Conservation (phyloP, 768 basidiomycete genomes). For the Tricholoma sp. region DNA sequence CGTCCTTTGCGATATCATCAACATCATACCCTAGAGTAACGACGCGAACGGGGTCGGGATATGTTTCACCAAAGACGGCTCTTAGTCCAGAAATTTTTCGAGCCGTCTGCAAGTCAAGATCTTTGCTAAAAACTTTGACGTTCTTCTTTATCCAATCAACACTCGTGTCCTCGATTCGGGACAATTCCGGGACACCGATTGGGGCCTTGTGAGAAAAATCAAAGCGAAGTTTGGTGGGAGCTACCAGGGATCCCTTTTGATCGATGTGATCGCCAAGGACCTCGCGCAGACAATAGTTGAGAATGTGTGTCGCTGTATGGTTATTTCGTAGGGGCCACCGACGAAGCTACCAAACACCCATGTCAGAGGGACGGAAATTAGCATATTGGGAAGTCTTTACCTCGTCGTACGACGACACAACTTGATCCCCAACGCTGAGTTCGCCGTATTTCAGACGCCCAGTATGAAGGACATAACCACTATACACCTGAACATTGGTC, state of each 20-base stretch:
- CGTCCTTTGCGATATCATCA: slow-evolving; percentile 79
- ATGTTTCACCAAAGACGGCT: slow-evolving; percentile 96
- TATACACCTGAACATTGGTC: slow-evolving; percentile 88
- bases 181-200: slow-evolving; percentile 70
- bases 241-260: slow-evolving; percentile 96
- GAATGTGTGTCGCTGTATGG: slow-evolving; percentile 97
- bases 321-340: slow-evolving; percentile 96
- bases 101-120: slow-evolving; percentile 72
- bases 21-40: slow-evolving; percentile 87
- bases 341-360: slow-evolving; percentile 50
- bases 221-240: slow-evolving; percentile 92
- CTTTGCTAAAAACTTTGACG: slow-evolving; percentile 84
- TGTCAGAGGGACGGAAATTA: background rate
- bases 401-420: slow-evolving; percentile 92
- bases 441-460: slow-evolving; percentile 87
- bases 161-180: slow-evolving; percentile 78
- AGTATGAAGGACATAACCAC: slow-evolving; percentile 92
- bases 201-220: slow-evolving; percentile 97
- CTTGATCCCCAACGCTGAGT: slow-evolving; percentile 70
- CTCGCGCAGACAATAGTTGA: slow-evolving; percentile 91
- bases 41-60: slow-evolving; percentile 96
- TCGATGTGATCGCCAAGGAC: slow-evolving; percentile 96
- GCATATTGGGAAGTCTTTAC: slow-evolving; percentile 30
- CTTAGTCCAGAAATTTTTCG: slow-evolving; percentile 89
- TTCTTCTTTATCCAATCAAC: slow-evolving; percentile 88